Conservation (phyloP, 2,329 filamentous ascomycete genomes). For the Thelonectria blattea region DNA sequence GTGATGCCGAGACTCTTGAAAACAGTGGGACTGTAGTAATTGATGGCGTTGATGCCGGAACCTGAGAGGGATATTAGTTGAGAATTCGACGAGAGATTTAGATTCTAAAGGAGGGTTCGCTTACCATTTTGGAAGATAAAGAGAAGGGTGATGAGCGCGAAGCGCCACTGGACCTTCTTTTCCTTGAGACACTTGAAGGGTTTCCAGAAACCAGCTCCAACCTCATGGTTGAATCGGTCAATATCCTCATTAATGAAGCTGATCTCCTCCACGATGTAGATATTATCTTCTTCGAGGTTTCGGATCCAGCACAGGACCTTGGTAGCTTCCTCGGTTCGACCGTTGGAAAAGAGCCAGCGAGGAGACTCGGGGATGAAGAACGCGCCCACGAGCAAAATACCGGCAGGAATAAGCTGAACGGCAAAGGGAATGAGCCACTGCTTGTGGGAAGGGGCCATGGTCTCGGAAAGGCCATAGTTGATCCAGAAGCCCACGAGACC, state of each 20-base stretch:
- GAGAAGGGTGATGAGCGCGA: slow-evolving; percentile 74
- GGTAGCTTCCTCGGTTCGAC: slow-evolving; percentile 63
- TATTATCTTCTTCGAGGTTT: slow-evolving; percentile 59
- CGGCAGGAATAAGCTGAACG: slow-evolving; percentile 71
- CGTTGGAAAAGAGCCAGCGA: slow-evolving; percentile 71
- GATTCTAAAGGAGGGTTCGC: slow-evolving; percentile 1
- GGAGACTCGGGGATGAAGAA: slow-evolving; percentile 70
- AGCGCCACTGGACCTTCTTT: slow-evolving; percentile 68
- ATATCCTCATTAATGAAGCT: slow-evolving; percentile 72
- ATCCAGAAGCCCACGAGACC: slow-evolving; percentile 70
- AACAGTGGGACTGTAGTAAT: slow-evolving; percentile 67
- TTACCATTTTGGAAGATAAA: slow-evolving; percentile 80
- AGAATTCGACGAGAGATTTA: slow-evolving; percentile 29
- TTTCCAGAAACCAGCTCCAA: slow-evolving; percentile 77
- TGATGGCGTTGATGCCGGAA: slow-evolving; percentile 77
- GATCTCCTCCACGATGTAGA: slow-evolving; percentile 77
- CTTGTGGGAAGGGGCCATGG: slow-evolving; percentile 51
- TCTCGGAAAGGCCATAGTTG: slow-evolving; percentile 66
- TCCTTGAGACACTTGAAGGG: slow-evolving; percentile 66
- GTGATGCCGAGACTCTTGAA: slow-evolving; percentile 55
- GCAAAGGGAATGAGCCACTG: slow-evolving; percentile 72
- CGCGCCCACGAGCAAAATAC: slow-evolving; percentile 64
- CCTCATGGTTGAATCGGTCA: slow-evolving; percentile 65
- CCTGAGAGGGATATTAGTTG: slow-evolving; percentile 24
- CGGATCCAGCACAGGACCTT: slow-evolving; percentile 69